These are phyloP conservation scores for Skeletonema tropicum DNA, from an alignment of 108 stramenopile species.

Conservation along the genomic window DNA sequence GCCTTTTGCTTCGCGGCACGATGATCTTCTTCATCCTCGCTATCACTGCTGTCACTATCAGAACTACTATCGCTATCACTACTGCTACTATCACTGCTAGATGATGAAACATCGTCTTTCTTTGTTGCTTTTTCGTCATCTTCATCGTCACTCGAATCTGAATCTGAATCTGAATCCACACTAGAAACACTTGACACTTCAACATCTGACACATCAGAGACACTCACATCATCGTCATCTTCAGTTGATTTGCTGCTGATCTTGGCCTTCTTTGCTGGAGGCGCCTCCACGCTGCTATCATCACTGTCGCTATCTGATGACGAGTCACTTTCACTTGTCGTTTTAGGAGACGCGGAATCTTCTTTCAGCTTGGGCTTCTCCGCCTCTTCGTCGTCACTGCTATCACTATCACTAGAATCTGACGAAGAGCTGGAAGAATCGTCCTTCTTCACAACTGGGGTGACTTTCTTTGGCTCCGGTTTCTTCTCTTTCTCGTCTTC, in stretches of 20 bases:
- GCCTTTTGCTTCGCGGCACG: conserved; percentile 49
- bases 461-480: background rate
- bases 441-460: background rate
- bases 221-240: conserved; percentile 55
- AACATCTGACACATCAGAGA: conserved; percentile 84
- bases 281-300: conserved; percentile 12
- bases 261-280: conserved; percentile 34
- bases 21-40: conserved; percentile 51
- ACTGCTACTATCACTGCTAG: conserved; percentile 33
- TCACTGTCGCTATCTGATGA: conserved; percentile 29
- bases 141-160: conserved; percentile 52
- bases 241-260: conserved; percentile 15
- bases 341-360: conserved; percentile 20
- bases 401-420: conserved; percentile 28
- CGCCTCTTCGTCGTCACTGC: conserved; percentile 27
- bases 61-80: conserved; percentile 14
- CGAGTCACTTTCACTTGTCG: conserved; percentile 18
- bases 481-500: conserved; percentile 18
- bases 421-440: conserved; percentile 15
- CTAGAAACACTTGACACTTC: conserved; percentile 90
- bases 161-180: conserved; percentile 64
- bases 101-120: conserved; percentile 29
- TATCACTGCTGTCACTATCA: conserved; percentile 42
- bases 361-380: conserved; percentile 8
- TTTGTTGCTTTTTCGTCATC: conserved; percentile 26